phyloP scores from a whole-genome alignment of 495 filamentous ascomycete species.

The Talaromyces borbonicus region DNA sequence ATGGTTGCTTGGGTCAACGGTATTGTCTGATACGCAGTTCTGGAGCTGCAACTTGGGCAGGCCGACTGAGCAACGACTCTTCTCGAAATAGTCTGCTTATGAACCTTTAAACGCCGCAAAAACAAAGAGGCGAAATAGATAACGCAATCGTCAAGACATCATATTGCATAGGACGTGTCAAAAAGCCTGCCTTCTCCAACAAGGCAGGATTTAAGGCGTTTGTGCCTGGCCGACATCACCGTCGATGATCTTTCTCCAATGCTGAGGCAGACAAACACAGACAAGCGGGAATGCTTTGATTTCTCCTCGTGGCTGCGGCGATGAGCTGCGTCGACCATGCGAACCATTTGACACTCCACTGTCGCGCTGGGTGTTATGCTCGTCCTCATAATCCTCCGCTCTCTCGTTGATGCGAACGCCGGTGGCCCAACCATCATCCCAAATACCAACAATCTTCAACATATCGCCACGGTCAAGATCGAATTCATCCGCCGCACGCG shows the following conservation, averaged over 20 bases:
- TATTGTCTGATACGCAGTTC: not conserved
- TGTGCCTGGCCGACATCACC: conserved; percentile 49
- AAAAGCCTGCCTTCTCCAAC: not conserved
- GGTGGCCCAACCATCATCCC: conserved; percentile 99
- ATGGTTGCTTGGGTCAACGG: not conserved
- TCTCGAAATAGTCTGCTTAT: not conserved
- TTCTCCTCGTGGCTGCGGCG: conserved; percentile 58
- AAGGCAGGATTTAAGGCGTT: conserved; percentile 19
- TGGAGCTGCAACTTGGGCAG: not conserved
- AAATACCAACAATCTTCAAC: conserved; percentile 97
- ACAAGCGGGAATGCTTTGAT: conserved; percentile 98
- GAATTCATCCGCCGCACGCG: conserved; percentile 89
- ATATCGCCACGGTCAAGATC: conserved; percentile 92
- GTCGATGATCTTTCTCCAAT: conserved; percentile 96
- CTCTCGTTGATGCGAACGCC: conserved; percentile 72
- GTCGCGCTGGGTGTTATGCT: conserved; percentile 70
- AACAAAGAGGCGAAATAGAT: conserved; percentile 17
- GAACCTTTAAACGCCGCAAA: conserved; percentile 11
- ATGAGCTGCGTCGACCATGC: conserved; percentile 48
- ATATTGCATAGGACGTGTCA: conserved; percentile 22
- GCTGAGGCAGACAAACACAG: conserved; percentile 92
- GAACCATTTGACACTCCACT: conserved; percentile 88
- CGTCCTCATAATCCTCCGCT: conserved; percentile 80
- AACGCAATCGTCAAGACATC: conserved; percentile 35
- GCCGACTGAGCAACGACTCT: not conserved